A percentile compares a stretch with the other conserved stretches of the same genome.
phyloP scores from a whole-genome alignment of 768 basidiomycete genomes.

The Termitomyces sp. region DNA sequence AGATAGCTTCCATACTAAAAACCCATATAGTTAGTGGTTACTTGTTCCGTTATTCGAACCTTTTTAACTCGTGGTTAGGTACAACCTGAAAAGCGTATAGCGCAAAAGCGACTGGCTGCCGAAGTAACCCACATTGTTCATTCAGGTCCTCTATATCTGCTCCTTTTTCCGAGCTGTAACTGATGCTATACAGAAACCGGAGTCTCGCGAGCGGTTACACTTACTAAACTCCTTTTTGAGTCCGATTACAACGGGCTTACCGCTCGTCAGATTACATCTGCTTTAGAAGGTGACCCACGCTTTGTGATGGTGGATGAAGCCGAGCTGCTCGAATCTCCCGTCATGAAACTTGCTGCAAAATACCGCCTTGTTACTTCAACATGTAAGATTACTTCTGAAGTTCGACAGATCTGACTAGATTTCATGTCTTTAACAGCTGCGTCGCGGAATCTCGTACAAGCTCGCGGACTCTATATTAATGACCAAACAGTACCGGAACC shows the following conservation, averaged over 20 bases:
- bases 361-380: conserved; percentile 60
- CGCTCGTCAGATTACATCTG: conserved; percentile 53
- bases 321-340: conserved; percentile 49
- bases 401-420: not conserved
- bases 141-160: conserved; percentile 22
- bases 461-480: conserved; percentile 75
- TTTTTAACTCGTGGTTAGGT: conserved; percentile 18
- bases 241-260: conserved; percentile 42
- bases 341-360: conserved; percentile 60
- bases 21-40: conserved; percentile 49
- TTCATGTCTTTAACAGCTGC: conserved; percentile 44
- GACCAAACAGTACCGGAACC: conserved; percentile 51
- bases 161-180: not conserved
- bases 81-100: conserved; percentile 40
- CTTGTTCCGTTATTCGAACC: not conserved
- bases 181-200: conserved; percentile 30
- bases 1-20: conserved; percentile 54
- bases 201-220: conserved; percentile 35
- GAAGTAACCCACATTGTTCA: conserved; percentile 57
- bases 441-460: conserved; percentile 56
- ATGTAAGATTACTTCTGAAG: conserved; percentile 40
- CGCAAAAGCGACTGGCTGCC: conserved; percentile 45
- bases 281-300: conserved; percentile 64
- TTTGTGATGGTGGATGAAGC: conserved; percentile 47
- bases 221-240: conserved; percentile 43